These are phyloP conservation scores for Microsporum audouinii DNA, from an alignment of 2,329 filamentous ascomycete species.

Conservation along the genomic window DNA sequence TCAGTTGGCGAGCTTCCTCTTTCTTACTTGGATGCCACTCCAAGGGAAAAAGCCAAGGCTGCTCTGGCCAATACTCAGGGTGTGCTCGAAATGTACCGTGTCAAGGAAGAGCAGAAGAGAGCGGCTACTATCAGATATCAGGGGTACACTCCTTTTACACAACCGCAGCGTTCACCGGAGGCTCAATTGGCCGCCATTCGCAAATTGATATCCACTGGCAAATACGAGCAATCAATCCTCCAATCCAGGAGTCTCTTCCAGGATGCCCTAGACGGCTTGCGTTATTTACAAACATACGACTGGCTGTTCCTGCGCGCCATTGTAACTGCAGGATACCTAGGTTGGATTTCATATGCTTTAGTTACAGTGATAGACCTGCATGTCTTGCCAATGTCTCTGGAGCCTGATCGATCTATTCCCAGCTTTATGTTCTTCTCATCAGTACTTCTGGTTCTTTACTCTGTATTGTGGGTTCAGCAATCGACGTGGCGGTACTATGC, in stretches of 20 bases:
- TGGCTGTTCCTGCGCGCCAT: constrained; percentile 89
- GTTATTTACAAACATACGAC: constrained; percentile 95
- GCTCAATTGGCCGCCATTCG: constrained; percentile 58
- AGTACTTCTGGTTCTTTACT: constrained; percentile 61
- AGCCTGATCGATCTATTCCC: constrained; percentile 50
- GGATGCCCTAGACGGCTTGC: constrained; percentile 65
- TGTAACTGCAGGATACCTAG: constrained; percentile 80
- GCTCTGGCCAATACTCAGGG: constrained; percentile 72
- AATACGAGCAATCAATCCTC: constrained; percentile 65
- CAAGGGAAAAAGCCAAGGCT: constrained; percentile 69
- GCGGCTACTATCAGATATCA: constrained; percentile 63
- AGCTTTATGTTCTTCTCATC: constrained; percentile 62
- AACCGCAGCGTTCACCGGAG: constrained; percentile 48
- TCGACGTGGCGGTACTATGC: constrained; percentile 78
- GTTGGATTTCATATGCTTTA: constrained; percentile 88
- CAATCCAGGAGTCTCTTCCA: constrained; percentile 67
- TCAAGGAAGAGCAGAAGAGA: constrained; percentile 82
- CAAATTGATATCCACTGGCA: constrained; percentile 52
- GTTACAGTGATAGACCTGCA: constrained; percentile 82
- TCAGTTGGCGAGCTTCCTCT: constrained; percentile 89
- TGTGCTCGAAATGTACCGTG: constrained; percentile 89
- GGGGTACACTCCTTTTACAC: constrained; percentile 60
- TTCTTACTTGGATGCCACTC: constrained; percentile 61
- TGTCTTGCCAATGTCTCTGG: constrained; percentile 60
- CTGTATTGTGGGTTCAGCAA: constrained; percentile 65